Base-by-base conservation (phyloP, 2,329 filamentous ascomycete species). In the Fusarium chuoi region DNA sequence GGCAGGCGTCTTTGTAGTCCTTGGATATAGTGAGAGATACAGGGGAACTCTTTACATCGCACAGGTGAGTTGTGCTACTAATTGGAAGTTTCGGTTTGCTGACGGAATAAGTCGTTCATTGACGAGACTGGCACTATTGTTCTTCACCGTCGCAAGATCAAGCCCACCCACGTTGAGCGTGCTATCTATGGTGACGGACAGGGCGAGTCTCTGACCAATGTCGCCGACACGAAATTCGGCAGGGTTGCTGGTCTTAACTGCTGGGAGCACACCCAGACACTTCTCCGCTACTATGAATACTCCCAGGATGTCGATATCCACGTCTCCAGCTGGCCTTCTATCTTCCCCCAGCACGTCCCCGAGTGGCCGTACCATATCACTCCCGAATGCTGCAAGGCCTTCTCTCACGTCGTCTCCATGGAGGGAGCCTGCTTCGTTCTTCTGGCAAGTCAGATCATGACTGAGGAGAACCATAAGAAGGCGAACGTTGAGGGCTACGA, bases 371-470 rank as follows among this genome's bases (percentile, higher is more conserved):
- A 75, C 56, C 77, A 74, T 38, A 79, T 81, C 60, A 63, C 73
- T 0, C 54, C 45, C 5, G 73, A 71, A 5, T 76, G 77, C 45
- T 73, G 74, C 36, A 77, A 78, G 36, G 46, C 58, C 20, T 81
- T 89, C 8, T 85, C 87, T 0, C 86, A 86, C 57, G 83, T 85
- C 0, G 89, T 90, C 70, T 88, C 89, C 0, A 85, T 90, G 26
- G 89, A 91, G 71, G 85, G 86, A 1, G 82, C 83, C 10, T 81
- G 86, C 1, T 91, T 87, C 60, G 89, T 91, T 7, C 78, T 87
- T n/a, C 84, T 85, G 7, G 87, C 86, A 77, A 86, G 84, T 24
- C 85, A 76, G n/a, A 82, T 90, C 1, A 79, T 88, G 55, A 83
- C 81, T 0, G 71, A 85, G 11, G 75, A 81, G 22, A 87, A 84